A percentile compares a stretch with the other conserved stretches of the same genome.
These are phyloP conservation scores for Saccharomyces kudriavzevii DNA, from an alignment of 805 yeast species.

Conservation along the genomic window DNA sequence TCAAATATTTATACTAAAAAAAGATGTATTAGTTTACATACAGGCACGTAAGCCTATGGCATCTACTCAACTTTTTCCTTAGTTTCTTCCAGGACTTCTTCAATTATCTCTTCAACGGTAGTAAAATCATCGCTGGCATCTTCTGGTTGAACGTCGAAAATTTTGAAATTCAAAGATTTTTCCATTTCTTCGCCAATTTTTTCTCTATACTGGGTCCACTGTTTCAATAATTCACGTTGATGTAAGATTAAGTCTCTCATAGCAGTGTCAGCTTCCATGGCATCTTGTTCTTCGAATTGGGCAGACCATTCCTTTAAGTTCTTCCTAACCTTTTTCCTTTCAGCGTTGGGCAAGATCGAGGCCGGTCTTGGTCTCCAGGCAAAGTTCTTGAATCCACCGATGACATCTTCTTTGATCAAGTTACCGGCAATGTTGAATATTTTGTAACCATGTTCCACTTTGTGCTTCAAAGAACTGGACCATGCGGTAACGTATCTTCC, in stretches of 20 bases:
- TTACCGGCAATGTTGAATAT: slow-evolving; percentile 79
- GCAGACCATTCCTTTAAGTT: slow-evolving; percentile 82
- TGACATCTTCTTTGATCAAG: slow-evolving; percentile 60
- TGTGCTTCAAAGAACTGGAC: slow-evolving; percentile 80
- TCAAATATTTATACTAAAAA: not conserved
- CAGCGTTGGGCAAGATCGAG: slow-evolving; percentile 62
- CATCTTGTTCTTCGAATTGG: slow-evolving; percentile 89
- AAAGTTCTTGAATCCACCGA: slow-evolving; percentile 81
- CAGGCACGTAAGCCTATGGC: not conserved
- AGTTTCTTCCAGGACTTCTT: slow-evolving; percentile 61
- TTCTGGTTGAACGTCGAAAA: slow-evolving; percentile 37
- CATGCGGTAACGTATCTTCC: slow-evolving; percentile 85
- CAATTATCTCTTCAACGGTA: slow-evolving; percentile 72
- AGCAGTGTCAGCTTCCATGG: slow-evolving; percentile 91
- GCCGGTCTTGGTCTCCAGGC: slow-evolving; percentile 97
- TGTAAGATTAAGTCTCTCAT: slow-evolving; percentile 78
- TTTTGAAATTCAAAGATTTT: slow-evolving; percentile 14
- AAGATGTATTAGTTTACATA: not conserved
- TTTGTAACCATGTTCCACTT: slow-evolving; percentile 84
- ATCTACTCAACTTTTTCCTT: slow-evolving; percentile 47
- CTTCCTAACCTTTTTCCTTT: slow-evolving; percentile 84
- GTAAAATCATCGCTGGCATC: slow-evolving; percentile 44
- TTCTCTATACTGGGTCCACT: slow-evolving; percentile 78
- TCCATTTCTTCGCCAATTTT: slow-evolving; percentile 40
- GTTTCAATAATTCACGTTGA: slow-evolving; percentile 73